Percentiles rank a stretch among this genome's conserved stretches.
Evolutionary conservation across 805 yeast genomes (phyloP).

Genomic region (Zygotorulaspora sp.): DNA sequence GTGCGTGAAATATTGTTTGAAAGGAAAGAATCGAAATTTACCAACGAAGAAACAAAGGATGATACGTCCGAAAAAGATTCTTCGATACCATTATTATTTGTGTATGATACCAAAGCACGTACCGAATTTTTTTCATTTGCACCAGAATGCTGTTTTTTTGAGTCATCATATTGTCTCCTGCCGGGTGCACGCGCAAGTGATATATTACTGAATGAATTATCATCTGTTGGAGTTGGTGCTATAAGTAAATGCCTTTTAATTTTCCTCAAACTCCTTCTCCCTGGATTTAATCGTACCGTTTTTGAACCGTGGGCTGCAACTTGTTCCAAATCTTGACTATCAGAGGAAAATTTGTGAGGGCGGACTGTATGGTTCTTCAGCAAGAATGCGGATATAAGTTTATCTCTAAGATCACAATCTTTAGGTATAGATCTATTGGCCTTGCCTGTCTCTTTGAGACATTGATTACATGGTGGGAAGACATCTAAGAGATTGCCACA

Average conservation of each 20-base stretch:
- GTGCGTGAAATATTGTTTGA: conserved; percentile 5
- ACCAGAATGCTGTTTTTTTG: not conserved
- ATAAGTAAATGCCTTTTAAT: not conserved
- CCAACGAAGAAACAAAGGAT: conserved; percentile 3
- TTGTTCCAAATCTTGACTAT: not conserved
- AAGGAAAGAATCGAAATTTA: conserved; percentile 2
- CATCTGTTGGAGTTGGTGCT: not conserved
- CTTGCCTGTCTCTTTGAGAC: conserved; percentile 13
- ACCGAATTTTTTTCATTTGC: not conserved
- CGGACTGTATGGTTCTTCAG: conserved; percentile 8
- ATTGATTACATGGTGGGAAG: conserved; percentile 29
- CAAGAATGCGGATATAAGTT: conserved; percentile 26
- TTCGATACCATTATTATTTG: conserved; percentile 1
- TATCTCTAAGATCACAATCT: conserved; percentile 27
- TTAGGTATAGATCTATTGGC: conserved; percentile 28
- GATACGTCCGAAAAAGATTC: conserved; percentile 4
- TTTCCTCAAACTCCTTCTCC: not conserved
- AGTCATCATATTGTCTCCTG: not conserved
- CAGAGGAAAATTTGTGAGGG: not conserved
- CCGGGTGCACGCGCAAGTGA: conserved; percentile 1
- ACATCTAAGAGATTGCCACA: conserved; percentile 19
- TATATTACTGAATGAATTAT: not conserved
- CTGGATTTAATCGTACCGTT: not conserved
- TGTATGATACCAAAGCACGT: not conserved
- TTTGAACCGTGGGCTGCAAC: not conserved